Evolutionary conservation across 2,329 filamentous ascomycete genomes (phyloP), one percentile per base, ranked within the genome.

Genomic region (Xenosphaeropsis pyriputrescens): DNA sequence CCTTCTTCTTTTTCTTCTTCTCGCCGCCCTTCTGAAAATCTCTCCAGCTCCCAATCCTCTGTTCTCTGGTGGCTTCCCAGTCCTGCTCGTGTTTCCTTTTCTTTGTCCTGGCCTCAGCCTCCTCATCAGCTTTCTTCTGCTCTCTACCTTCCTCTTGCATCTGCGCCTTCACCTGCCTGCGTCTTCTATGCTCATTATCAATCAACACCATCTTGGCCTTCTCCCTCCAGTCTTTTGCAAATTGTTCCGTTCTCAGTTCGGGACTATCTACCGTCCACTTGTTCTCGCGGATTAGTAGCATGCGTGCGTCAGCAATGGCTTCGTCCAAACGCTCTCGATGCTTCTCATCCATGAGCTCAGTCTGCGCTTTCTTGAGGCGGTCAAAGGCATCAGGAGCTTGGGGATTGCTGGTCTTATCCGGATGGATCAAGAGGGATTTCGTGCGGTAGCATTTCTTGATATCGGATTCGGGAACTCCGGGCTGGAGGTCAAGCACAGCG

Each of bases 391-490:
- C 91, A 3, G 91, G 89, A 0, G 91, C 91, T 35, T 69, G 73
- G 0, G 85, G 80, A 55, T 98, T 96, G 53, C 78, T 78, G 40
- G 91, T 95, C 61, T 98, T 98, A 67, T 98, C 91, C 6, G 91
- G 91, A 65, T 98, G 91, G 65, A 98, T 96, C 35, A 98, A 77
- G 40, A 98, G 79, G n/a, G 91, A 98, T 61, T 95, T 96, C 52
- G 85, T 88, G 67, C 91, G 88, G 64, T 96, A 98, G 48, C 75
- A 74, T 49, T 79, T 67, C 63, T 95, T 96, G 68, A 98, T 96
- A 63, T 96, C 91, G 42, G 85, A 88, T 50, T 96, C 89, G 39
- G 91, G 77, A 15, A 96, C 85, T 55, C 91, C 91, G 3, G 91
- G 91, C 57, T 94, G 86, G 34, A 98, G 81, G 58, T 93, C 91